Conservation (phyloP, 2,329 filamentous ascomycete species). For the Nemania sp. region DNA sequence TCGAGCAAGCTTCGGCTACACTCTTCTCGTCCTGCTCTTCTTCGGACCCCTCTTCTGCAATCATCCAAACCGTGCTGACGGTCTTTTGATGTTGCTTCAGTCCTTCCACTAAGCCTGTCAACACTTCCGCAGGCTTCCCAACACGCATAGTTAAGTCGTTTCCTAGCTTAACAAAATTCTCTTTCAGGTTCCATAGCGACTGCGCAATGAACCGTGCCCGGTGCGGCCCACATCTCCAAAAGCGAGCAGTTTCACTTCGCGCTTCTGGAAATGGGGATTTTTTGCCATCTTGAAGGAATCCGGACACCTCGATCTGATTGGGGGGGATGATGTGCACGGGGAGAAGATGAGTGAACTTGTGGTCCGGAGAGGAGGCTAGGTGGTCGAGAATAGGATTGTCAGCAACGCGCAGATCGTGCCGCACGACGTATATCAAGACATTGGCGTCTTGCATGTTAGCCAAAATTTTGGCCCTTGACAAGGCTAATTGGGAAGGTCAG, state of each 20-base stretch:
- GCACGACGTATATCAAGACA: conserved; percentile 70
- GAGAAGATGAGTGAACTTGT: conserved; percentile 68
- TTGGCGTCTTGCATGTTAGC: conserved; percentile 44
- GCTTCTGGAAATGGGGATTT: conserved; percentile 71
- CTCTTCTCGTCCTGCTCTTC: conserved; percentile 66
- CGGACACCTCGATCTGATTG: conserved; percentile 73
- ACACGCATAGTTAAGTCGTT: conserved; percentile 67
- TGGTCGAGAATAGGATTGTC: conserved; percentile 75
- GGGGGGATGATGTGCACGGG: conserved; percentile 72
- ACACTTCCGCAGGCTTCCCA: conserved; percentile 62
- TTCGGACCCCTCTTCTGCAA: conserved; percentile 68
- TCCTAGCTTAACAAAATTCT: conserved; percentile 58
- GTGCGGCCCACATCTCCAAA: conserved; percentile 75
- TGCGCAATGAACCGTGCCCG: conserved; percentile 73
- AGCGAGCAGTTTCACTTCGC: conserved; percentile 63
- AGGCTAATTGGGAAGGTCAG: conserved; percentile 1
- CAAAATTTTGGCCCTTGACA: not conserved
- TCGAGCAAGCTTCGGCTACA: conserved; percentile 56
- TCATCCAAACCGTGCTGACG: conserved; percentile 74
- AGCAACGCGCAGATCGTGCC: conserved; percentile 71
- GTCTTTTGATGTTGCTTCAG: conserved; percentile 47
- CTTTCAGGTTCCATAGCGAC: conserved; percentile 73
- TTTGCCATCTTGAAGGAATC: conserved; percentile 62
- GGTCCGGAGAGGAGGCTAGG: conserved; percentile 51
- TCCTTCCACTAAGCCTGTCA: conserved; percentile 59